Evolutionary conservation across 768 basidiomycete genomes (phyloP).

Genomic region (Mycena leptocephala): DNA sequence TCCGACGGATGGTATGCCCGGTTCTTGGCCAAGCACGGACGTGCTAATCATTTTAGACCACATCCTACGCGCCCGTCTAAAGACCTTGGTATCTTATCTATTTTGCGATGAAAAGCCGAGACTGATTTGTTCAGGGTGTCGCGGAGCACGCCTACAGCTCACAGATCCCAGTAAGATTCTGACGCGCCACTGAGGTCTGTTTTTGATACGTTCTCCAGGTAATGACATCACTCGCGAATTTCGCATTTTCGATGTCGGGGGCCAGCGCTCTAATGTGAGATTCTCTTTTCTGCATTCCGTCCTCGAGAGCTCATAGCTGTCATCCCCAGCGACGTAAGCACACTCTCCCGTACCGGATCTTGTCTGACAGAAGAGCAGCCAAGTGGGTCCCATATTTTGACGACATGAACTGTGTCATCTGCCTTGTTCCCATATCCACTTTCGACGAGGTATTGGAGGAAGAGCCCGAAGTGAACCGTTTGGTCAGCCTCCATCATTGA

Average conservation of each 20-base stretch:
- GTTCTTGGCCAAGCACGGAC: background rate
- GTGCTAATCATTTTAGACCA: slow-evolving; percentile 66
- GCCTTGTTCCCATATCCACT: slow-evolving; percentile 81
- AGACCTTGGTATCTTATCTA: slow-evolving; percentile 40
- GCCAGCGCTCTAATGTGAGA: slow-evolving; percentile 75
- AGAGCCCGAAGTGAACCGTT: slow-evolving; percentile 74
- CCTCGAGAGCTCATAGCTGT: slow-evolving; percentile 6
- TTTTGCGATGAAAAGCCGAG: background rate
- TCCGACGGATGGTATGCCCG: slow-evolving; percentile 76
- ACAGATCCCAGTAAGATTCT: slow-evolving; percentile 54
- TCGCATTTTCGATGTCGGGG: slow-evolving; percentile 82
- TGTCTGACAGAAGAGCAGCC: slow-evolving; percentile 71
- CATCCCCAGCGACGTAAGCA: slow-evolving; percentile 66
- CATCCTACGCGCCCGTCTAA: slow-evolving; percentile 81
- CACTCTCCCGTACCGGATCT: background rate
- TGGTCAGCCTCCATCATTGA: slow-evolving; percentile 56
- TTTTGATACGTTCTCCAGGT: slow-evolving; percentile 58
- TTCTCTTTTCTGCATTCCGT: slow-evolving; percentile 2
- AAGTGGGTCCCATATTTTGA: slow-evolving; percentile 84
- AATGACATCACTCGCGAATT: slow-evolving; percentile 68
- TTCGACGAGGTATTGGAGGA: slow-evolving; percentile 81
- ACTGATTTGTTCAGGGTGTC: slow-evolving; percentile 63
- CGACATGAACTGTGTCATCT: slow-evolving; percentile 77
- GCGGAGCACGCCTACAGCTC: slow-evolving; percentile 79
- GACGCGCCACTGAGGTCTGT: slow-evolving; percentile 54